Base-by-base conservation (phyloP, 2,329 filamentous ascomycete genomes). In the Amesomyces nigricolor region DNA sequence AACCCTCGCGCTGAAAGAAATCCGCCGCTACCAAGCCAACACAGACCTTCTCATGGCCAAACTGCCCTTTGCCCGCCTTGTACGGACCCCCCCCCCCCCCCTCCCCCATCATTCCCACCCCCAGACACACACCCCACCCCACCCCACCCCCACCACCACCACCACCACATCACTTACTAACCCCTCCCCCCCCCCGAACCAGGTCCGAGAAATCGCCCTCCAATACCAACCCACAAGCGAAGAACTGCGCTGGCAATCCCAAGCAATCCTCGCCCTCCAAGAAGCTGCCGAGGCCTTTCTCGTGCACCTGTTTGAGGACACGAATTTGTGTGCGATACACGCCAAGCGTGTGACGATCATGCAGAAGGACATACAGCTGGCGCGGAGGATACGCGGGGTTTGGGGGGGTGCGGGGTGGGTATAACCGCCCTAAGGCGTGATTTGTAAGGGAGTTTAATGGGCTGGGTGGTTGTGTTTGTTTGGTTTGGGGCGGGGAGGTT, bases 331-430 rank as follows among this genome's bases (percentile, higher is more conserved):
- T 75, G 94, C 92, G 60, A 91, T 97, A 65, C 92, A 97, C 73
- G 94, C 92, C 59, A 96, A 96, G 77, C 81, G 92, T 70, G 91
- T 97, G 51, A 97, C 92, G 39, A 95, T 96, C 65, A 92, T 95
- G 89, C 91, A 94, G 73, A 96, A 96, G 75, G 94, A 97, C 72
- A 96, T 99, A 65, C 92, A 96, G 74, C 81, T 97, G 58, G 92
- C 92, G 17, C 78, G 88, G 66, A 76, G 88, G 62, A 91, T 92
- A 73, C 78, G 88, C 50, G 88, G 88, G 11, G 80, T 85, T 45
- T 91, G 87, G 87, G 88, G 85, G 46, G 87, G 87, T 5, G 64
- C 78, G 74, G 73, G 86, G 72, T 73, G 81, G 73, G 72, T 66
- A 43, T 68, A 57, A 19, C 17, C 17, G 47, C 8, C 3, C 2